Conservation (phyloP, 441 rosid species). For the Erodium chrysanthum region DNA sequence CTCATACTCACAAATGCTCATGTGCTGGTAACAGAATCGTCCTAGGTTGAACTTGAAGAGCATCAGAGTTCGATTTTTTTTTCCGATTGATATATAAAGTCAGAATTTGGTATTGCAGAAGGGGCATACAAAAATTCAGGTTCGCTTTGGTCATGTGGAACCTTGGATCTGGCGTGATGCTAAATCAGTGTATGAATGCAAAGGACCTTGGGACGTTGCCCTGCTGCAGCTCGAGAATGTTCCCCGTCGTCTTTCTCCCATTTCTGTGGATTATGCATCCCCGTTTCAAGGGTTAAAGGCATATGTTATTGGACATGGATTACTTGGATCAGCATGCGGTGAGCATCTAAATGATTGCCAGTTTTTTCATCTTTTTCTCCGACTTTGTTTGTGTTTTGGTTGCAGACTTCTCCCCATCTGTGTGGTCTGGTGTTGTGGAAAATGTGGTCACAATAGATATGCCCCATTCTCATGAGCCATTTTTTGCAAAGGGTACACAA, state of each 20-base stretch:
- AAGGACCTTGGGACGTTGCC: conserved; percentile 80
- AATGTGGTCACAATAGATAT: conserved; percentile 58
- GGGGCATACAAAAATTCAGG: conserved; percentile 39
- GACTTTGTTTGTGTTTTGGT: too few relatives aligned
- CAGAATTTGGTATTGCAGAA: neutral
- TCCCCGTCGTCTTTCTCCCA: conserved; percentile 50
- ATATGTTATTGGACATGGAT: conserved; percentile 82
- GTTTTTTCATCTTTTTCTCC: too few relatives aligned
- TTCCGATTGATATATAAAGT: conserved; percentile 20
- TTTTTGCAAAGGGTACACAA: conserved; percentile 21
- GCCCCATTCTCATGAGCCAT: conserved; percentile 25
- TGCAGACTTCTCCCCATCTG: conserved; percentile 64
- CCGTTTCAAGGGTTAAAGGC: conserved; percentile 63
- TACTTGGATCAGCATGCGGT: conserved; percentile 90
- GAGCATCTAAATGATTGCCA: conserved; percentile 1
- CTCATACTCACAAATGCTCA: conserved; percentile 88
- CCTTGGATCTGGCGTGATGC: conserved; percentile 84
- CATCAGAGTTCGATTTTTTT: too few relatives aligned
- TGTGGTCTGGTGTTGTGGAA: conserved; percentile 71
- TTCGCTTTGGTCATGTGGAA: conserved; percentile 55
- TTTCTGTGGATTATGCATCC: conserved; percentile 35
- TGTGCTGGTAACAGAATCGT: too few relatives aligned
- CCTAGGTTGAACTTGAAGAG: too few relatives aligned
- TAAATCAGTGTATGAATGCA: conserved; percentile 54
- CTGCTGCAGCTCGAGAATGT: conserved; percentile 59